A percentile compares a stretch with the other conserved stretches of the same genome.
These are phyloP conservation scores for Clonostachys sp. DNA, from an alignment of 2,329 filamentous ascomycete species.

Conservation along the genomic window DNA sequence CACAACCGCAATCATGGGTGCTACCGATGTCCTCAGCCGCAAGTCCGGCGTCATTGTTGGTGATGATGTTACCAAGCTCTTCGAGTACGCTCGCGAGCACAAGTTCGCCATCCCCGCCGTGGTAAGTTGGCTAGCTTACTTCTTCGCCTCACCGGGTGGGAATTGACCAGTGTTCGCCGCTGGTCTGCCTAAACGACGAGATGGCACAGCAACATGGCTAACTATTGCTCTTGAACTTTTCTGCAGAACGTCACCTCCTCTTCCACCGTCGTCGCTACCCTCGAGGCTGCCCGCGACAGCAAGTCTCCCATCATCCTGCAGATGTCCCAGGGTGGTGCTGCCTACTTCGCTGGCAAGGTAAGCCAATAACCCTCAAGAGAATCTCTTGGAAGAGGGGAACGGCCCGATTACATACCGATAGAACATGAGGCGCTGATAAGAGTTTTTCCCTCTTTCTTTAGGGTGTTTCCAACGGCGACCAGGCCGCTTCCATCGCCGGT, in stretches of 20 bases:
- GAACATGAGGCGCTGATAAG: background rate
- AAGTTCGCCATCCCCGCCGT: conserved; percentile 85
- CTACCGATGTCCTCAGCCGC: conserved; percentile 37
- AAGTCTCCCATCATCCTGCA: conserved; percentile 93
- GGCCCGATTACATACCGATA: background rate
- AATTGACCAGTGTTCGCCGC: background rate
- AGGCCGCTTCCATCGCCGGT: conserved; percentile 85
- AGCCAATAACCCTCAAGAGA: conserved; percentile 4
- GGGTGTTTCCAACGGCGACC: conserved; percentile 76
- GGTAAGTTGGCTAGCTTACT: conserved; percentile 24
- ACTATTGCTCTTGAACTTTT: conserved; percentile 3
- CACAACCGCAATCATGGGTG: conserved; percentile 27
- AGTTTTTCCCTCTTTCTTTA: conserved; percentile 13
- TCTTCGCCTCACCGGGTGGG: conserved; percentile 18
- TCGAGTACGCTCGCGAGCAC: conserved; percentile 85
- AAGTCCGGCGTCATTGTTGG: conserved; percentile 51
- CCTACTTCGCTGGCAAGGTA: conserved; percentile 87
- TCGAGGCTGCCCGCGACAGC: conserved; percentile 91
- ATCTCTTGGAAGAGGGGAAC: too few relatives aligned
- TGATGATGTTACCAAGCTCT: conserved; percentile 59
- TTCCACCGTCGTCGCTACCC: conserved; percentile 69
- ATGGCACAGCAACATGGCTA: background rate
- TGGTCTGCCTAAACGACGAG: background rate
- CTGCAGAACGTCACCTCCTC: conserved; percentile 81
- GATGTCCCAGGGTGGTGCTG: conserved; percentile 87